Conservation (phyloP, 495 filamentous ascomycete genomes). For the Podospora australis region DNA sequence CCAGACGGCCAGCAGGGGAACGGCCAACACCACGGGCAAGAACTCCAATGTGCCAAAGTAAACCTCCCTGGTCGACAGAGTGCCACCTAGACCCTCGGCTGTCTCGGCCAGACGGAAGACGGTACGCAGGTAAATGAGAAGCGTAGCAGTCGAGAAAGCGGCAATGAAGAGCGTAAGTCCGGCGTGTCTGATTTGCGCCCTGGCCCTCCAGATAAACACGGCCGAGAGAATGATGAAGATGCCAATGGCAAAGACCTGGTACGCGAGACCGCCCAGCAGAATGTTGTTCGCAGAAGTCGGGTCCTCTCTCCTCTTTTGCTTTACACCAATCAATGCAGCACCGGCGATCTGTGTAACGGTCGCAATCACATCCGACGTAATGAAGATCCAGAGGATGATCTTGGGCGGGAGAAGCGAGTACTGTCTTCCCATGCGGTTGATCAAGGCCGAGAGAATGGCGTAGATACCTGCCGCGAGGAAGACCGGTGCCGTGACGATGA, state of each 20-base stretch:
- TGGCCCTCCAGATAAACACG: constrained; percentile 24
- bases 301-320: constrained; percentile 33
- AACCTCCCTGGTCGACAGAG: constrained; percentile 39
- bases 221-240: constrained; percentile 38
- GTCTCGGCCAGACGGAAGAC: constrained; percentile 51
- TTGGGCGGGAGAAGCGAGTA: constrained; percentile 32
- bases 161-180: constrained; percentile 23
- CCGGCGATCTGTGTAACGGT: constrained; percentile 48
- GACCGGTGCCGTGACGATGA: constrained; percentile 52
- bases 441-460: constrained; percentile 41
- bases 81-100: constrained; percentile 41
- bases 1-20: constrained; percentile 36
- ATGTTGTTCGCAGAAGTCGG: constrained; percentile 44
- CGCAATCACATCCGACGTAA: constrained; percentile 42
- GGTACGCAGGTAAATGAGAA: constrained; percentile 48
- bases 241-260: constrained; percentile 45
- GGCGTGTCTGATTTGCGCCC: constrained; percentile 6
- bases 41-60: constrained; percentile 51
- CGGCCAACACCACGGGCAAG: constrained; percentile 43
- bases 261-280: constrained; percentile 43
- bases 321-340: constrained; percentile 42
- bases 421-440: constrained; percentile 28
- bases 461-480: constrained; percentile 51
- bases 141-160: constrained; percentile 34
- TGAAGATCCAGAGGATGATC: constrained; percentile 42